Base-by-base conservation (phyloP, 176 grass and related monocot genomes). In the Otatea glauca region DNA sequence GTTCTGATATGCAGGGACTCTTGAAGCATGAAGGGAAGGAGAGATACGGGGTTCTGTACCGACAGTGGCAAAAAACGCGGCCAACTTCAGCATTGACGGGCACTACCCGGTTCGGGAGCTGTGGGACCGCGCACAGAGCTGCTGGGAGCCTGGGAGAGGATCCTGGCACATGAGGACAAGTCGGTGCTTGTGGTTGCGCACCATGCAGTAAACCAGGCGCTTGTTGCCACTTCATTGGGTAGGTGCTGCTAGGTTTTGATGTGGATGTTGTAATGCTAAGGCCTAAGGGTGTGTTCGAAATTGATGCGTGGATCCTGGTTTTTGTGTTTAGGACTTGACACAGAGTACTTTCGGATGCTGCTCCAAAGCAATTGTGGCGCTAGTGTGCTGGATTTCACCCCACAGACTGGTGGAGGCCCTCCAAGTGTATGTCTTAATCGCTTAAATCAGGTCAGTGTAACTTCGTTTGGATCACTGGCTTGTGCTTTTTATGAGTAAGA, bases 181-280 rank as follows among this genome's bases (percentile, higher is more conserved):
- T 92, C 96, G 0, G 89, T 98, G n/a, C 93, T 98, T 78, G 93
- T 98, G 50, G 96, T 95, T n/a, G 96, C 96, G 6, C 96, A 98
- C 59, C 92, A 98, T 92, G 93, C 96, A 8, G 92, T 98, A 49
- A 98, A 95, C 59, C 93, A 98, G 51, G 96, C 93, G 17, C 93
- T 98, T 11, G 89, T 98, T 20, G 93, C 96, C 68, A 92, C 91
- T 17, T 90, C 91, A 16, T 69, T 98, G 84, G 92, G 95, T 93
- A 47, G 67, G 85, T 77, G 27, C 70, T 55, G 5, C 61, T 16
- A 62, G 39, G 17, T 47, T 82, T 51, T 65, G 2, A 34, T 78
- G 27, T 25, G 17, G 35, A 17, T 83, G 74, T 6, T 47, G 15
- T 62, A 4, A 7, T 41, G 70, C 92, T 98, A 38, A 38, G 37